These are phyloP conservation scores for Chlorella sp. DNA, from an alignment of 139 green algal genomes.

Conservation along the genomic window DNA sequence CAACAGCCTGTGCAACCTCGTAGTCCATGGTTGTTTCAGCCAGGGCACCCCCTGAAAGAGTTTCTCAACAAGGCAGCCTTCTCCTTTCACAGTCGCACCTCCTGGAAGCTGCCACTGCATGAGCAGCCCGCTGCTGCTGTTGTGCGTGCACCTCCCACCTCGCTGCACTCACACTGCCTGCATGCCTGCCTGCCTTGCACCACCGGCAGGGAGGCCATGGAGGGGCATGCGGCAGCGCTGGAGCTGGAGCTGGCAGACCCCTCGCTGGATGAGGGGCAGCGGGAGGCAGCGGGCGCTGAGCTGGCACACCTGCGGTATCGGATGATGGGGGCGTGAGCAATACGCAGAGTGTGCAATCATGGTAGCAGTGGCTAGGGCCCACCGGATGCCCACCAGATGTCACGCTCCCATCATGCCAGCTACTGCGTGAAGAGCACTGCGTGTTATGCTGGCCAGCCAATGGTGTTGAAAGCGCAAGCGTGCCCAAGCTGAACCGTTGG, in stretches of 20 bases:
- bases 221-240: neutral
- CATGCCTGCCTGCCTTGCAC: neutral
- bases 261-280: conserved; percentile 14
- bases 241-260: neutral
- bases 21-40: neutral
- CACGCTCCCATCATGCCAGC: no score
- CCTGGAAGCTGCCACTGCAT: neutral
- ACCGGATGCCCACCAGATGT: no score
- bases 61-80: no score
- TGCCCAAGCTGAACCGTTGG: no score
- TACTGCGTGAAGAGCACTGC: no score
- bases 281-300: conserved; percentile 1
- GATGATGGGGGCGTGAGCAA: neutral
- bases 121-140: neutral
- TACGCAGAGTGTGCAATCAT: no score
- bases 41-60: neutral
- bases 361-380: no score
- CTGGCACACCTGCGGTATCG: neutral
- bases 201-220: neutral
- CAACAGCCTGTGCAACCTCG: no score
- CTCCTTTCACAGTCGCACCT: neutral
- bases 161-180: neutral
- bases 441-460: no score
- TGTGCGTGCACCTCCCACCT: no score
- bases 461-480: no score